These are phyloP conservation scores for Helianthus annuus DNA, from an alignment of 129 eudicot genomes.

Conservation along the genomic window HanXRQr2.0-SUNRISE NC_035433.2:55504469-55504968, in stretches of 20 bases:
- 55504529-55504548: too few species aligned
- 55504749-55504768: slow-evolving; percentile 78
- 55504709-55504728: too few species aligned
- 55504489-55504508: too few species aligned
- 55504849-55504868: background rate
- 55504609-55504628: too few species aligned
- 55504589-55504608: too few species aligned
- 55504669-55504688: too few species aligned
- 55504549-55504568: too few species aligned
- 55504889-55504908: background rate
- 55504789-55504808: slow-evolving; percentile 89
- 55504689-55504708: too few species aligned
- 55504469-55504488: too few species aligned
- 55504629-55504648: slow-evolving; percentile 91
- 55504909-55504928: slow-evolving; percentile 42
- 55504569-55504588: too few species aligned
- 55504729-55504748: slow-evolving; percentile 76
- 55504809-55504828: slow-evolving; percentile 84
- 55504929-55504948: slow-evolving; percentile 83
- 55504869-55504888: background rate
- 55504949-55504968: slow-evolving; percentile 98
- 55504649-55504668: background rate
- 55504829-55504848: slow-evolving; percentile 70
- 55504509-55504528: too few species aligned
- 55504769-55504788: slow-evolving; percentile 99